phyloP scores from a whole-genome alignment of 2,329 filamentous ascomycete species.

The Nothomitra cinnamomea region DNA sequence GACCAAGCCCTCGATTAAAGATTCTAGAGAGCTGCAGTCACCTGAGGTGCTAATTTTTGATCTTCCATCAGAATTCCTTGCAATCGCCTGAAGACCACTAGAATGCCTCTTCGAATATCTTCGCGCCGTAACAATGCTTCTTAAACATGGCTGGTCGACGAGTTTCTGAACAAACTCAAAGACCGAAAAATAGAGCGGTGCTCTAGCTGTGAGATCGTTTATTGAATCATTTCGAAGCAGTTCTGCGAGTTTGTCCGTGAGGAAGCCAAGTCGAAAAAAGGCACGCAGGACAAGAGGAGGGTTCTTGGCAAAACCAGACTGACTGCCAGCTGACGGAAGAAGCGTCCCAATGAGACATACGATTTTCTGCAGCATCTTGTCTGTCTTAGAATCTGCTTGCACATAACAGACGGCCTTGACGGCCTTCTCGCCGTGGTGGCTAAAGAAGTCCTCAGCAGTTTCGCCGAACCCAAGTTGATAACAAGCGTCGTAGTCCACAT shows the following conservation, averaged over 20 bases:
- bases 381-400: not conserved
- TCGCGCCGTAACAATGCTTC: conserved; percentile 18
- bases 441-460: not conserved
- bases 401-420: not conserved
- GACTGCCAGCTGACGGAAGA: not conserved
- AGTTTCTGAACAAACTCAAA: conserved; percentile 25
- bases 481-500: not conserved
- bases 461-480: no score
- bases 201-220: conserved; percentile 20
- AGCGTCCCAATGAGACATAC: not conserved
- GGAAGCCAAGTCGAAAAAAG: conserved; percentile 21
- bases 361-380: not conserved
- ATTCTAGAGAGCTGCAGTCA: conserved; percentile 12
- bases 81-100: conserved; percentile 22
- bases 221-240: conserved; percentile 26
- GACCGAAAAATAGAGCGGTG: conserved; percentile 21
- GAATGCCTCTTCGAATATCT: conserved; percentile 19
- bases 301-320: conserved; percentile 16
- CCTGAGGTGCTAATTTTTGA: conserved; percentile 6
- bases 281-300: conserved; percentile 17
- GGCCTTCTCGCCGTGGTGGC: not conserved
- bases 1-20: conserved; percentile 16
- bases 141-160: conserved; percentile 17
- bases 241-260: conserved; percentile 22
- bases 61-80: conserved; percentile 5